phyloP scores from a whole-genome alignment of 106 monocot species.

The Dioscorea zingiberensis region DNA sequence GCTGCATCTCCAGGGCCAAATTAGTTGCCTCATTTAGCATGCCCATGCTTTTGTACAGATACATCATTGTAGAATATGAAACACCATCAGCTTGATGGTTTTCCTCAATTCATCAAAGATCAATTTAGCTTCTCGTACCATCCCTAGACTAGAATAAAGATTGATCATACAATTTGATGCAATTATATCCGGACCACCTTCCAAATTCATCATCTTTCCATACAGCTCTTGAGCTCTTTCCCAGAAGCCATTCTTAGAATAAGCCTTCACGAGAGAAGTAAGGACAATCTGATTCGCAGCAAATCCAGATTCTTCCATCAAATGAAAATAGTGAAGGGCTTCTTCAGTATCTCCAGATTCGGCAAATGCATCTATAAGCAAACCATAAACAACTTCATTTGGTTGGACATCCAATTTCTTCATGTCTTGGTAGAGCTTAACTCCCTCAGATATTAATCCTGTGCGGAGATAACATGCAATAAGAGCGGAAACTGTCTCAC shows the following conservation, averaged over 20 bases:
- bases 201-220: constrained; percentile 39
- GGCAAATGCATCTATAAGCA: constrained; percentile 62
- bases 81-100: constrained; percentile 49
- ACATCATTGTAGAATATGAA: constrained; percentile 74
- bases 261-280: constrained; percentile 85
- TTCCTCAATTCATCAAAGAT: constrained; percentile 48
- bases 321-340: constrained; percentile 33
- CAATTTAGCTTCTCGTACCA: constrained; percentile 56
- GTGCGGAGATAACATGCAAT: constrained; percentile 36
- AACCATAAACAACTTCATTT: constrained; percentile 72
- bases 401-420: constrained; percentile 36
- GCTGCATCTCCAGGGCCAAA: constrained; percentile 47
- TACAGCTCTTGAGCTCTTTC: constrained; percentile 72
- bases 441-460: constrained; percentile 29
- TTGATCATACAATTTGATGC: constrained; percentile 80
- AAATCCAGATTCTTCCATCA: constrained; percentile 62
- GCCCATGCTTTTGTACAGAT: constrained; percentile 84
- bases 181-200: constrained; percentile 57
- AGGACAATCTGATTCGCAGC: constrained; percentile 45
- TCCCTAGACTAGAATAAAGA: constrained; percentile 64
- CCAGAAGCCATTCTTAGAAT: constrained; percentile 52
- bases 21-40: constrained; percentile 52
- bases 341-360: constrained; percentile 39
- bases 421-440: constrained; percentile 54
- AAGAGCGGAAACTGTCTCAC: constrained; percentile 62